Evolutionary conservation across 1,139 yeast genomes (phyloP), one percentile per base, ranked within the genome.

Genomic region (Saccharomycopsis crataegensis): DNA sequence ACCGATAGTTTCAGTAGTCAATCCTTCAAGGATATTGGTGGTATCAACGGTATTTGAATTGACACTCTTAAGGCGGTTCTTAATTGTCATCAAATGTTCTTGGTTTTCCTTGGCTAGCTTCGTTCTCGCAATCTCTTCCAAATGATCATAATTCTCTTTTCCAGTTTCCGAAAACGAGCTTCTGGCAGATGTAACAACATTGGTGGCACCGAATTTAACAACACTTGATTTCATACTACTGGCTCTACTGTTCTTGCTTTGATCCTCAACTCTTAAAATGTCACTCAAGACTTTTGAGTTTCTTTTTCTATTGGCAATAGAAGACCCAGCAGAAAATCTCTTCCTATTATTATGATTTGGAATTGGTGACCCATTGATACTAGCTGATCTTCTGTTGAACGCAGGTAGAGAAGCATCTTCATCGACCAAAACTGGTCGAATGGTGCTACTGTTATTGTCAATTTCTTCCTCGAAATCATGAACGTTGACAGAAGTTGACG

Each of bases 51-150:
- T 4, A 11, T 3, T 43, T 7, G 11, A 8, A 43, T 43, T 31
- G 11, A 5, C 8, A 22, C 28, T 22, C 28, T 22, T 22, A 22
- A n/a, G 42, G 14, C 42, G 42, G 14, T 31, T 49, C 44, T 43
- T 50, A n/a, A 56, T 32, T n/a, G 43, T 32, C 43, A 33, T n/a
- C 32, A 56, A 41, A 43, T 50, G 14, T 28, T 50, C 52, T 14
- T 53, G 53, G 12, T 54, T 51, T 37, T 56, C 58, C 40, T 51
- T 41, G 8, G 53, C 57, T 16, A 53, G 33, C 38, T 51, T 56
- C 12, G 51, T 38, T 38, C 54, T 56, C n/a, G 58, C 33, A 16
- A 49, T 46, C 43, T 56, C 57, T 33, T 56, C 58, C 34, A 56
- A 46, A 41, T 53, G 55, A 14, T 54, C 51, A 17, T 40, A 48